Percentiles rank a stretch among this genome's conserved stretches.
These are phyloP conservation scores for Nakazawaea molendinolei DNA, from an alignment of 805 yeast genomes.

Conservation along the genomic window DNA sequence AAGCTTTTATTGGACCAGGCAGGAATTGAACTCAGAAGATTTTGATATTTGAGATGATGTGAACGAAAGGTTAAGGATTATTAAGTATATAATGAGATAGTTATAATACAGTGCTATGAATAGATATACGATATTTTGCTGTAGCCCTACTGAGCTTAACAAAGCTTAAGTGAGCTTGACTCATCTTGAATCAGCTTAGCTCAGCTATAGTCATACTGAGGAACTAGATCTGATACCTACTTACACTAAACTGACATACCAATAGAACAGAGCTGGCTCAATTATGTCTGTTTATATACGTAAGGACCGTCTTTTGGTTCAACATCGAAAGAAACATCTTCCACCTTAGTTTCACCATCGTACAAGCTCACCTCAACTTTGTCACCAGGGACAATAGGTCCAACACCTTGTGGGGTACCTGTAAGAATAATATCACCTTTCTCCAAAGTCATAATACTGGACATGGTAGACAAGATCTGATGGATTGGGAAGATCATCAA, in stretches of 20 bases:
- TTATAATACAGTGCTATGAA: too few species aligned
- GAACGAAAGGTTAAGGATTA: too few species aligned
- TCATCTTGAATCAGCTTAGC: too few species aligned
- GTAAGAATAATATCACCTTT: constrained; percentile 89
- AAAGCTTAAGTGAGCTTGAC: too few species aligned
- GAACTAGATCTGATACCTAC: too few species aligned
- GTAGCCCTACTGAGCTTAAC: too few species aligned
- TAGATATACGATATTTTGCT: too few species aligned
- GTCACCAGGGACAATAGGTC: constrained; percentile 76
- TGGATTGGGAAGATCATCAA: constrained; percentile 89
- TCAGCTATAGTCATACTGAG: too few species aligned
- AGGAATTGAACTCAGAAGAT: constrained; percentile 53
- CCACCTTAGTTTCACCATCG: constrained; percentile 49
- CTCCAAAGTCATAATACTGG: constrained; percentile 84
- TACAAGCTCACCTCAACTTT: constrained; percentile 54
- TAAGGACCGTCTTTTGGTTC: constrained; percentile 55
- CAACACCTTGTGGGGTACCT: constrained; percentile 99
- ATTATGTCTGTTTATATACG: constrained; percentile 36
- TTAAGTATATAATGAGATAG: too few species aligned
- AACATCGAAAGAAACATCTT: constrained; percentile 43
- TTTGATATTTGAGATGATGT: too few species aligned
- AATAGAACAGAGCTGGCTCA: not conserved
- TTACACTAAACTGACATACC: not conserved
- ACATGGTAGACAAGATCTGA: constrained; percentile 70
- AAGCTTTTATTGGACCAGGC: constrained; percentile 68